Base-by-base conservation (phyloP, 148 eudicot species). In the Rhododendron ferrugineum region DNA sequence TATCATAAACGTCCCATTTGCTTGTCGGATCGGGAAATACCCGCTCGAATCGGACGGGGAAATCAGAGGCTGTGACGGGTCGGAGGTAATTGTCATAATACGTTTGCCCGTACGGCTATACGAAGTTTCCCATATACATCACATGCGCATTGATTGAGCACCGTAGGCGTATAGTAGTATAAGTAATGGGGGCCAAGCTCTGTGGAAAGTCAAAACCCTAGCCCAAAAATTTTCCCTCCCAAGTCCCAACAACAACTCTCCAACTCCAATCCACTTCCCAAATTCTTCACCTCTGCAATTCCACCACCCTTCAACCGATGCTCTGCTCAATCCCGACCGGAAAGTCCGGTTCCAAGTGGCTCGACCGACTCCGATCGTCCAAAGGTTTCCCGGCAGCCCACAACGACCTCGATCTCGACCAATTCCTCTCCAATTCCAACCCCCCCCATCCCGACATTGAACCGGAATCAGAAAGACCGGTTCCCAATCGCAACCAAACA, bases 331-430 rank as follows among this genome's bases (percentile, higher is more conserved):
- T 86, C 5, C 82, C 89, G 28, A 84, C 87, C 30, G 84, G 89
- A 23, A 89, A 91, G 42, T 89, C 92, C 88, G 54, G 89, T 76
- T 89, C 93, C 2, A 91, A 84, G 64, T 96, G 98, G 98, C 92
- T 96, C 47, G 95, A 92, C 89, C 94, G 95, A 66, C 93, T 96
- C 89, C 94, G 96, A 54, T 89, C 90, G 20, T 92, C 98, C 36
- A 88, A 90, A 68, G 98, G 98, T 20, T 96, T 96, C 76, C 92
- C 95, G 30, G 85, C 94, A 30, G 85, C 90, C 82, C 89, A 88
- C 34, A 74, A 84, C 36, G 84, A 87, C 79, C 85, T 88, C 89
- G 90, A 92, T 89, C 95, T 93, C 73, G 93, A 91, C 64, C 89
- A 92, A 11, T 92, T 92, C 37, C 56, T 62, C 66, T 16, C 86